Conservation (phyloP, 1,284 basidiomycete species). For the Ustilago lituana region DNA sequence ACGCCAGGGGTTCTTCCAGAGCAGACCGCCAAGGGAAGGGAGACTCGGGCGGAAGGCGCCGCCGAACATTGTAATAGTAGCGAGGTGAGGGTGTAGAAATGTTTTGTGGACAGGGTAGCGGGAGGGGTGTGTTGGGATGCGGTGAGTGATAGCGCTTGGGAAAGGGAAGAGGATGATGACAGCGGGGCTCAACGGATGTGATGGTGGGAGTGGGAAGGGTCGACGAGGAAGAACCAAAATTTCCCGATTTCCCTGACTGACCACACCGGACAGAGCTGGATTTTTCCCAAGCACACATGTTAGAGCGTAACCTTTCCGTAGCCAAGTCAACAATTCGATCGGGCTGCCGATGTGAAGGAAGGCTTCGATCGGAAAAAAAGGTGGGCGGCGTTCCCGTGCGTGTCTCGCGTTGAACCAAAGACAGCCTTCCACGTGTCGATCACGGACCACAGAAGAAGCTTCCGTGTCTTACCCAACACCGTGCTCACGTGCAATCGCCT, state of each 20-base stretch:
- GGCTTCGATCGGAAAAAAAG: too few relatives aligned
- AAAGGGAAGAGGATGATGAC: background rate
- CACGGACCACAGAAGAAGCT: slow-evolving; percentile 7
- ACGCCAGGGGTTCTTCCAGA: slow-evolving; percentile 95
- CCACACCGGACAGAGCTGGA: too few relatives aligned
- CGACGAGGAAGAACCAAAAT: slow-evolving; percentile 6
- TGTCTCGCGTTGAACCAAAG: background rate
- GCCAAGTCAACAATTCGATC: too few relatives aligned
- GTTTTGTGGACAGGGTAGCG: background rate
- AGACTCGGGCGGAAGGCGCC: slow-evolving; percentile 76
- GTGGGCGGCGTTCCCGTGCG: too few relatives aligned
- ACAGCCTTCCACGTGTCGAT: slow-evolving; percentile 34
- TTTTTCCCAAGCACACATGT: too few relatives aligned
- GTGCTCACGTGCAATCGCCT: background rate
- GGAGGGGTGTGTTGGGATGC: background rate
- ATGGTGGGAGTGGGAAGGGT: too few relatives aligned
- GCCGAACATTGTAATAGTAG: slow-evolving; percentile 53
- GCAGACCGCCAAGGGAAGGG: slow-evolving; percentile 76
- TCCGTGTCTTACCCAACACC: too few relatives aligned
- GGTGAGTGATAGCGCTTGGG: too few relatives aligned
- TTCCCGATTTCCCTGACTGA: slow-evolving; percentile 2
- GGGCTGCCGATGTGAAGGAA: too few relatives aligned
- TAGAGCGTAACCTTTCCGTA: too few relatives aligned
- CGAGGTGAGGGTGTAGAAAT: background rate
- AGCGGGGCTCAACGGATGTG: too few relatives aligned